Evolutionary conservation across 2,329 filamentous ascomycete species (phyloP), one percentile per base, ranked within the genome.

Genomic region (Neophaeococcomyces aloes): DNA sequence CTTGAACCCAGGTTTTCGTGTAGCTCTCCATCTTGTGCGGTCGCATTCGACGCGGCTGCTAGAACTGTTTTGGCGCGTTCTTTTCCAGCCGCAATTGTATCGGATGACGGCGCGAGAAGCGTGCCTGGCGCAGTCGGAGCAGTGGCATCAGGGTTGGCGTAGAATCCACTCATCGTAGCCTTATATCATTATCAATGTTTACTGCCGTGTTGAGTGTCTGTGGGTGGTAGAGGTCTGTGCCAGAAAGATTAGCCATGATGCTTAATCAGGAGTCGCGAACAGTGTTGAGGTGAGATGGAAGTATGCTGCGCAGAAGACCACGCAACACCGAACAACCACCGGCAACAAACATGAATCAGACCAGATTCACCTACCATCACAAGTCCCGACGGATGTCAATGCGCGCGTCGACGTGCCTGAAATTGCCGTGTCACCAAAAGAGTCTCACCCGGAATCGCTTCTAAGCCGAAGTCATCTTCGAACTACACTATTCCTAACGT

Each of bases 51-150:
- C n/a, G 74, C 72, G 18, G 72, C 71, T 30, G 69, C 72, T 56
- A 78, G 65, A 41, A 76, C 65, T 30, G 74, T 72, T 59, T 74
- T 76, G 37, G 75, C 74, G 58, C 71, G 75, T 56, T 77, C 71
- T 55, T 79, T 79, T 42, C 71, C 72, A 59, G 76, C 73, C 42
- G 68, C 65, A 44, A 78, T 75, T 42, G 65, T 59, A 60, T 72
- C 67, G 8, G 56, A 30, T 7, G 41, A 19, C 3, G 39, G 17
- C 10, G 15, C 21, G 7, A 8, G 15, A 3, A 21, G 17, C 11
- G 18, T 29, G 13, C 35, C 30, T 18, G 39, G 27, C 15, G 38
- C 6, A 7, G 39, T 17, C 15, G 31, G 30, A 18, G 39, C 7
- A 3, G 31, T 27, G 18, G 21, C 23, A 27, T 25, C 18, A 19